Evolutionary conservation across 768 basidiomycete genomes (phyloP).

Genomic region (Boletus pseudopeckii): DNA sequence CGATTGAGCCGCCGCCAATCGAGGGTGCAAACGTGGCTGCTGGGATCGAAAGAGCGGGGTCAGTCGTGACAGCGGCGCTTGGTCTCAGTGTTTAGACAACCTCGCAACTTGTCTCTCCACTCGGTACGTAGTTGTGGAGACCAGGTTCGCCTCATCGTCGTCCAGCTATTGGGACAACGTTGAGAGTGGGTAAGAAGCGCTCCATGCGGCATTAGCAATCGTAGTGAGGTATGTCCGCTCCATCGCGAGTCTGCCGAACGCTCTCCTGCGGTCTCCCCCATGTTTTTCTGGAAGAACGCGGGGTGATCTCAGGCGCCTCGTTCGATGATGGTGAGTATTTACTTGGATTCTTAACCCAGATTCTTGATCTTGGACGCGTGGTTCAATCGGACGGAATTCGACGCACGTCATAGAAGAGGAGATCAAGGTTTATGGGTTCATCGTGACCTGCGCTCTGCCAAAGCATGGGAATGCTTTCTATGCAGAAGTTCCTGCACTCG

Average conservation of each 20-base stretch:
- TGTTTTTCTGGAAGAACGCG: background rate
- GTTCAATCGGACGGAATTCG: background rate
- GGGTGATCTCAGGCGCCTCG: background rate
- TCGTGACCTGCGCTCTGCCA: background rate
- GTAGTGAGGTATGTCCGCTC: constrained; percentile 1
- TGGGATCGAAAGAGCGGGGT: constrained; percentile 15
- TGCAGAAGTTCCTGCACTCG: background rate
- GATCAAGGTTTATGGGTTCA: background rate
- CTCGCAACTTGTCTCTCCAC: background rate
- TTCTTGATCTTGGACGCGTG: background rate
- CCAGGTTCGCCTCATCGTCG: no score
- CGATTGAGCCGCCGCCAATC: constrained; percentile 10
- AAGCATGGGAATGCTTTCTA: background rate
- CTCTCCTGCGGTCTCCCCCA: background rate
- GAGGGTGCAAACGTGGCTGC: constrained; percentile 14
- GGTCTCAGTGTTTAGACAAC: constrained; percentile 7
- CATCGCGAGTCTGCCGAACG: background rate
- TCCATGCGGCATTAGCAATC: background rate
- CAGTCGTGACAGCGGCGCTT: constrained; percentile 23
- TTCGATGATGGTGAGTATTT: background rate
- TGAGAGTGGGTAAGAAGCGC: background rate
- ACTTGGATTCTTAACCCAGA: background rate
- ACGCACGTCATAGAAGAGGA: background rate
- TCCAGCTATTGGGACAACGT: constrained; percentile 2
- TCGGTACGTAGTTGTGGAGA: no score